These are phyloP conservation scores for Scalesia atractyloides DNA, from an alignment of 129 eudicot genomes.

Conservation along the genomic window DNA sequence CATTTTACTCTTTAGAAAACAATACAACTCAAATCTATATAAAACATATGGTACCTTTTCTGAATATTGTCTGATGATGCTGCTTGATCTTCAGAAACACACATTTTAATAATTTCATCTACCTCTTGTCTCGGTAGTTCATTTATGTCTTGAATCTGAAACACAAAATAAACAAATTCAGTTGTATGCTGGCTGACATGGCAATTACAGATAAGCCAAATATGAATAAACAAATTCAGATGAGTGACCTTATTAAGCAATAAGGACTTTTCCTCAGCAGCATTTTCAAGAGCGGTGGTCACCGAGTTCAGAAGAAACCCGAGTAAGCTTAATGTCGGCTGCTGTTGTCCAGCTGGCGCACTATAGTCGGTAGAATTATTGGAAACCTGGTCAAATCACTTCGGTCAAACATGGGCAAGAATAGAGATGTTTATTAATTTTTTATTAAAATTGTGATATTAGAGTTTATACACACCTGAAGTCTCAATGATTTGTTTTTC, in stretches of 20 bases:
- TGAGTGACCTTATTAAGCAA: conserved; percentile 84
- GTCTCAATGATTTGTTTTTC: conserved; percentile 70
- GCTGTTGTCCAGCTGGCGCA: conserved; percentile 59
- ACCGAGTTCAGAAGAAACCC: conserved; percentile 61
- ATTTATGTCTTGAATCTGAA: conserved; percentile 85
- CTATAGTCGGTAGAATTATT: conserved; percentile 46
- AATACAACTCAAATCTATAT: background rate
- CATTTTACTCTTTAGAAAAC: background rate
- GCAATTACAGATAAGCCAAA: background rate
- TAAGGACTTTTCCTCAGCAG: conserved; percentile 77
- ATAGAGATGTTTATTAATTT: background rate
- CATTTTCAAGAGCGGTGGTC: conserved; percentile 80
- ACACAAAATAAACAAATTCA: background rate
- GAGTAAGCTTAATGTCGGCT: conserved; percentile 75
- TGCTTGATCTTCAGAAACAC: conserved; percentile 50
- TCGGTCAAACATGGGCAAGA: conserved; percentile 13
- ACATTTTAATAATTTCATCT: conserved; percentile 73
- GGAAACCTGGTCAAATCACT: conserved; percentile 50
- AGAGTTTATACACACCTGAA: conserved; percentile 52
- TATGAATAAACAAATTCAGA: background rate
- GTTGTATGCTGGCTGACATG: background rate
- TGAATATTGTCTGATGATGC: conserved; percentile 78
- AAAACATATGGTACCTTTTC: conserved; percentile 53
- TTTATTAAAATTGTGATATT: background rate
- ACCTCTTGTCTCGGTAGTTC: conserved; percentile 96